Conservation (phyloP, 2,329 filamentous ascomycete species). For the Beauveria pseudobassiana region DNA sequence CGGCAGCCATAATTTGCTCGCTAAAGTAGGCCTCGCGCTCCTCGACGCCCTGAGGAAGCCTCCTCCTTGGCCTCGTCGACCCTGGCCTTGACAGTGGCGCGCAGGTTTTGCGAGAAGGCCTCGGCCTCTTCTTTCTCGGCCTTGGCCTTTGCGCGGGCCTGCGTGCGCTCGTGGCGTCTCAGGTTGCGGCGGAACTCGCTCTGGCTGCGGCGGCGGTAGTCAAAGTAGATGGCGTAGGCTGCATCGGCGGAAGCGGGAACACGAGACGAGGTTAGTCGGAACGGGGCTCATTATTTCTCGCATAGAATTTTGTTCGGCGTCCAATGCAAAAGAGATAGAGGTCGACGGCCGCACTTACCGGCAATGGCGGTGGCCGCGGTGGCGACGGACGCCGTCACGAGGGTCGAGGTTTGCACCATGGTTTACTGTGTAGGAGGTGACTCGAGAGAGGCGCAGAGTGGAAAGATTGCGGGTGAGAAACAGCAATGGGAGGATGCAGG, state of each 20-base stretch:
- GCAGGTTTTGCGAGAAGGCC: constrained; percentile 56
- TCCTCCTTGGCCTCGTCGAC: constrained; percentile 81
- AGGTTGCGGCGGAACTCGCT: constrained; percentile 59
- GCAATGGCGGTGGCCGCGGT: constrained; percentile 52
- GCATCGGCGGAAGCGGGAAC: not conserved
- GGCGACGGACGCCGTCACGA: constrained; percentile 55
- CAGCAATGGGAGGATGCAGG: not conserved
- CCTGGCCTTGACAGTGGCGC: constrained; percentile 63
- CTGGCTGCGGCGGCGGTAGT: constrained; percentile 56
- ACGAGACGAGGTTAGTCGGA: constrained; percentile 4
- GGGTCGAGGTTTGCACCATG: constrained; percentile 44
- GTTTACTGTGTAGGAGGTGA: constrained; percentile 12
- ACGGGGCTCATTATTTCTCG: not conserved
- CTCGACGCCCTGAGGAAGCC: constrained; percentile 79
- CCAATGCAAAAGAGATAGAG: not conserved
- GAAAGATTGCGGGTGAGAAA: not conserved
- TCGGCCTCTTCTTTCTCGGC: constrained; percentile 66
- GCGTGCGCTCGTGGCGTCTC: constrained; percentile 68
- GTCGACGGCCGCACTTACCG: constrained; percentile 36
- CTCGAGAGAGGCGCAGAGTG: not conserved
- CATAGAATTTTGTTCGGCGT: not conserved
- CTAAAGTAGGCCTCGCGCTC: constrained; percentile 97
- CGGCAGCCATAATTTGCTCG: constrained; percentile 84
- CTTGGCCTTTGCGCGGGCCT: constrained; percentile 60
- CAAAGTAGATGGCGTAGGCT: constrained; percentile 64